These are phyloP conservation scores for Hydrangea macrophylla DNA, from an alignment of 148 eudicot genomes.

Conservation along the genomic window DNA sequence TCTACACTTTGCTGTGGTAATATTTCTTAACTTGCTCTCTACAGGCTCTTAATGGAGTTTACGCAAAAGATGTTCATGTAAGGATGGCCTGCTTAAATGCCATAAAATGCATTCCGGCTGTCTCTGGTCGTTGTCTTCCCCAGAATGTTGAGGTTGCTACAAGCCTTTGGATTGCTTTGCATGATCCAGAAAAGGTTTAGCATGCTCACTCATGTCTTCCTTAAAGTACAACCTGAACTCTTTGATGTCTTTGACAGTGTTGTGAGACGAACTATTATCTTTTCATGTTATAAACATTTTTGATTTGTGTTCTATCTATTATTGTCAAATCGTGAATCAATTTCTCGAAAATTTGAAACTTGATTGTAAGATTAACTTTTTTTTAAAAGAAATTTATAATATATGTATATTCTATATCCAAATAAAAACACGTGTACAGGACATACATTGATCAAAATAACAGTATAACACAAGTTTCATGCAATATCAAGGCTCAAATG, in stretches of 20 bases:
- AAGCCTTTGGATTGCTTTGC: conserved; percentile 89
- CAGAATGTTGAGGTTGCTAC: conserved; percentile 84
- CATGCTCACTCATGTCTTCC: conserved; percentile 1
- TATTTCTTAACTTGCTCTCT: conserved; percentile 10
- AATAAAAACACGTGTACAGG: too few species aligned
- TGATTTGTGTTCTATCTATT: background rate
- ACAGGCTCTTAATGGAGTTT: conserved; percentile 88
- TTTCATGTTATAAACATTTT: background rate
- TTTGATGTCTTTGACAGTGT: background rate
- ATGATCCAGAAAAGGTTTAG: conserved; percentile 91
- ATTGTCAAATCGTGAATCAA: background rate
- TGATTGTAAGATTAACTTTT: too few species aligned
- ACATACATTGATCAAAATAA: too few species aligned
- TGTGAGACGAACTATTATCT: too few species aligned
- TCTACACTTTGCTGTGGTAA: conserved; percentile 4
- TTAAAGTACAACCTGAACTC: background rate
- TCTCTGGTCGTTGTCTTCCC: conserved; percentile 71
- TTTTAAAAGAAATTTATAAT: too few species aligned
- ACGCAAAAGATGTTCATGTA: conserved; percentile 91
- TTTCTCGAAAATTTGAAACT: background rate
- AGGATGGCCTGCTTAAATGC: conserved; percentile 96
- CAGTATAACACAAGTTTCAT: too few species aligned
- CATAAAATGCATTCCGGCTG: conserved; percentile 89
- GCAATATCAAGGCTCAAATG: too few species aligned
- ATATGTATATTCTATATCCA: too few species aligned